Evolutionary conservation across 176 grass and related monocot genomes (phyloP).

Genomic region (Musa acuminata): DNA sequence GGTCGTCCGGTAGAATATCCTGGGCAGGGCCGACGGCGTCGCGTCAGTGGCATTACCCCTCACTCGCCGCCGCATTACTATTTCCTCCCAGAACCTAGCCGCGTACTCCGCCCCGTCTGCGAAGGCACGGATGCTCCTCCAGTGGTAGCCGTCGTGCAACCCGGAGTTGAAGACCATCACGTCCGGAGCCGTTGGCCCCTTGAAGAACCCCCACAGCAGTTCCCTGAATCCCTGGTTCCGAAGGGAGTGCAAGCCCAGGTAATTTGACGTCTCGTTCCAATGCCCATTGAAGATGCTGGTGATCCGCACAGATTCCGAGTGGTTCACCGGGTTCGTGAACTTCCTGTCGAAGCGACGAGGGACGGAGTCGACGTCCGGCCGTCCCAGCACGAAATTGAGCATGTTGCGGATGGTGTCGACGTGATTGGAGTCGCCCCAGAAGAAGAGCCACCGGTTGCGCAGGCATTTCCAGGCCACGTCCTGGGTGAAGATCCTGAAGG

Average conservation of each 20-base stretch:
- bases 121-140: slow-evolving; percentile 46
- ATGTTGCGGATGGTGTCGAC: slow-evolving; percentile 91
- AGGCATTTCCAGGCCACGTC: slow-evolving; percentile 74
- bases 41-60: slow-evolving; percentile 6
- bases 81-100: slow-evolving; percentile 56
- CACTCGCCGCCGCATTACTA: slow-evolving; percentile 28
- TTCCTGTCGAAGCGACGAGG: slow-evolving; percentile 58
- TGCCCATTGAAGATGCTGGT: slow-evolving; percentile 92
- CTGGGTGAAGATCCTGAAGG: slow-evolving; percentile 62
- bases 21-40: slow-evolving; percentile 11
- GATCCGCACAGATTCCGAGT: slow-evolving; percentile 49
- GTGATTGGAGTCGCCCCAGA: slow-evolving; percentile 99
- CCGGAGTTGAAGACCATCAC: slow-evolving; percentile 78
- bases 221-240: slow-evolving; percentile 38
- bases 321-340: slow-evolving; percentile 46
- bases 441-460: slow-evolving; percentile 82
- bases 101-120: slow-evolving; percentile 47
- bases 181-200: slow-evolving; percentile 47
- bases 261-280: slow-evolving; percentile 85
- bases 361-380: slow-evolving; percentile 38
- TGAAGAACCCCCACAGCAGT: slow-evolving; percentile 49
- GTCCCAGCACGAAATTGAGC: slow-evolving; percentile 60
- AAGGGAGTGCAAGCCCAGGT: slow-evolving; percentile 79
- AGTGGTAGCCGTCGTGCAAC: slow-evolving; percentile 85
- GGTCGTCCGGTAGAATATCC: slow-evolving; percentile 84